These are phyloP conservation scores for Hagleromyces aurorensis DNA, from an alignment of 805 yeast genomes.

Conservation along the genomic window DNA sequence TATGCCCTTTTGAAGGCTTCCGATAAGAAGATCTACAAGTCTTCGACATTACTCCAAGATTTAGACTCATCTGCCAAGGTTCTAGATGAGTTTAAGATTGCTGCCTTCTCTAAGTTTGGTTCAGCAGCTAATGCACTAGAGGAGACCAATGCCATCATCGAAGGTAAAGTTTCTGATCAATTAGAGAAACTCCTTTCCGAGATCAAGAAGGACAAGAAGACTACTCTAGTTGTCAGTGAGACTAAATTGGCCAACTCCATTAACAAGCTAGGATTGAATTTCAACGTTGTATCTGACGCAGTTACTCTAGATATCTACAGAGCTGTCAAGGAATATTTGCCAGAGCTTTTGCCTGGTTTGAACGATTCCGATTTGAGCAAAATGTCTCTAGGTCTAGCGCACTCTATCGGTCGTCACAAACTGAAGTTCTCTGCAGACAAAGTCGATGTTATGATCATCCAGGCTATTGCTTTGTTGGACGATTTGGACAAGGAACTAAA, in stretches of 20 bases:
- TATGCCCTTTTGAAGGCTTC: conserved; percentile 96
- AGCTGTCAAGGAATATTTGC: conserved; percentile 89
- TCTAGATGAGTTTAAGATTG: conserved; percentile 82
- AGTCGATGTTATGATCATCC: conserved; percentile 98
- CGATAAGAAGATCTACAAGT: conserved; percentile 93
- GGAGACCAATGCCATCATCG: conserved; percentile 86
- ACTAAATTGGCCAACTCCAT: conserved; percentile 94
- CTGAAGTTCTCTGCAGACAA: conserved; percentile 96
- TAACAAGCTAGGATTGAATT: conserved; percentile 85
- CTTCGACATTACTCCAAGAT: conserved; percentile 64
- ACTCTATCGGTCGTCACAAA: conserved; percentile 97
- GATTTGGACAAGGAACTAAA: conserved; percentile 96
- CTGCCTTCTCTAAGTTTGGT: conserved; percentile 89
- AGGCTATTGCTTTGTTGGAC: conserved; percentile 94
- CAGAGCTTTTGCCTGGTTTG: conserved; percentile 90
- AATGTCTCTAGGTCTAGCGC: conserved; percentile 98
- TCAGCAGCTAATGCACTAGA: conserved; percentile 95
- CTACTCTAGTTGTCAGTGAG: conserved; percentile 86
- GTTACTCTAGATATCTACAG: conserved; percentile 91
- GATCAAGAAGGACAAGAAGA: conserved; percentile 70
- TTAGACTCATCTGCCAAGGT: conserved; percentile 79
- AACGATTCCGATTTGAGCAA: conserved; percentile 76
- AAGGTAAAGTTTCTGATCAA: conserved; percentile 86
- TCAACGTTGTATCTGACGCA: conserved; percentile 87
- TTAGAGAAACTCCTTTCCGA: conserved; percentile 70